Evolutionary conservation across 2,329 filamentous ascomycete genomes (phyloP), one percentile per base, ranked within the genome.

Genomic region (Cercospora citrullina): DNA sequence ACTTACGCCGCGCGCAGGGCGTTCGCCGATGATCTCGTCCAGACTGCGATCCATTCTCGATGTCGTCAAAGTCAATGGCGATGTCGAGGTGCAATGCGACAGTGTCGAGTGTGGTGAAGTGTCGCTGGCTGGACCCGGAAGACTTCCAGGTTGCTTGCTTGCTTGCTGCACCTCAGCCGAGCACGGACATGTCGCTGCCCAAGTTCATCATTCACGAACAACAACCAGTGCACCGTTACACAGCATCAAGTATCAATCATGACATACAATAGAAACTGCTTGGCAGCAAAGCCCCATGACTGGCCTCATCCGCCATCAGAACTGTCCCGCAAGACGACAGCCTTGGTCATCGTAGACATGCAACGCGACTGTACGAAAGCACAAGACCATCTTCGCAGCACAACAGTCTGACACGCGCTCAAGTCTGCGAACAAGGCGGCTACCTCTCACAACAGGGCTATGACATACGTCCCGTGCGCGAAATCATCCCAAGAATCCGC

Each of bases 1-100:
- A 18, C 70, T 68, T 67, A 72, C 70, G 59, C 60, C 58, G 60
- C 81, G 69, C 83, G 88, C 87, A 75, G 87, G 85, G 72, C 86
- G 85, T 75, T 88, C 87, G 70, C 83, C 82, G 70, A 89, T 88
- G 75, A 89, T 87, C 74, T 89, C 87, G 79, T 89, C 87, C 67
- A 90, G 81, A 74, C 85, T 86, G 76, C 87, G 85, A 80, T 90
- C 87, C 87, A 90, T 90, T 7, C 26, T 48, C 21, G 39, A 36
- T 26, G 6, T 18, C 31, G 31, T 10, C 18, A 28, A 64, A 4
- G 16, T 58, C 33, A 26, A 23, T 58, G 9, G 21, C 21, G 62
- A 64, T 57, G 62, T 64, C 48, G 62, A 55, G 26, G 62, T 64
- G 18, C 28, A 58, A 64, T 55, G 61, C 42, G 61, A 63, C 61